These are phyloP conservation scores for Hypomyces perniciosus DNA, from an alignment of 2,329 filamentous ascomycete genomes.

Conservation along the genomic window DNA sequence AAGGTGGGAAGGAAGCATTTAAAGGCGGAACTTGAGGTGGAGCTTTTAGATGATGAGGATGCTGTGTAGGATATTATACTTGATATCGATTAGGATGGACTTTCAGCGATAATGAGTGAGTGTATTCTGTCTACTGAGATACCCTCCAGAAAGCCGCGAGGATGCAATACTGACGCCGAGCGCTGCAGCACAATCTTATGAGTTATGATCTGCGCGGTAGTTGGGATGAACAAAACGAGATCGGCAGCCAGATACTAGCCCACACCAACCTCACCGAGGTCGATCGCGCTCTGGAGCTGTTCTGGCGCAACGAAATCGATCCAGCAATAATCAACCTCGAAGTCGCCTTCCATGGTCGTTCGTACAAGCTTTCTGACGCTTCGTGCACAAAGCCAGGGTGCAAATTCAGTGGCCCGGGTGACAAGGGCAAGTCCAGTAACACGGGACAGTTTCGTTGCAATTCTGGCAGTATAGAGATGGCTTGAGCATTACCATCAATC, in stretches of 20 bases:
- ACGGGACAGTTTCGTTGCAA: neutral
- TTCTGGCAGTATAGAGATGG: too few species aligned
- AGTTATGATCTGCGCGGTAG: neutral
- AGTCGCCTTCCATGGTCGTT: slow-evolving; percentile 39
- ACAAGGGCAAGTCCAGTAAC: neutral
- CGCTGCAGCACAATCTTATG: neutral
- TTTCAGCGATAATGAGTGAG: too few species aligned
- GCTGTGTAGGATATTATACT: neutral
- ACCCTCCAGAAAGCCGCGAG: too few species aligned
- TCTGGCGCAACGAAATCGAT: slow-evolving; percentile 37
- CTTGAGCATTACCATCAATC: too few species aligned
- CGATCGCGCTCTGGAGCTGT: slow-evolving; percentile 14
- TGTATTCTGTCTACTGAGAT: too few species aligned
- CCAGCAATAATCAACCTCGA: slow-evolving; percentile 40
- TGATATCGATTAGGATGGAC: neutral
- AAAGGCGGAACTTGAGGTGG: neutral
- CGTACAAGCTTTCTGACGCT: neutral
- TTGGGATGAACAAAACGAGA: neutral
- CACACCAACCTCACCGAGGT: neutral
- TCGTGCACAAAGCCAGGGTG: neutral
- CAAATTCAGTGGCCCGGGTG: neutral
- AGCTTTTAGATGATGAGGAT: neutral
- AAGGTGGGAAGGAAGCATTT: neutral
- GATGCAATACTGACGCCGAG: too few species aligned
- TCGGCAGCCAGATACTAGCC: neutral